Conservation (phyloP, 352 stramenopile genomes). For the Globisporangium canariense region DNA sequence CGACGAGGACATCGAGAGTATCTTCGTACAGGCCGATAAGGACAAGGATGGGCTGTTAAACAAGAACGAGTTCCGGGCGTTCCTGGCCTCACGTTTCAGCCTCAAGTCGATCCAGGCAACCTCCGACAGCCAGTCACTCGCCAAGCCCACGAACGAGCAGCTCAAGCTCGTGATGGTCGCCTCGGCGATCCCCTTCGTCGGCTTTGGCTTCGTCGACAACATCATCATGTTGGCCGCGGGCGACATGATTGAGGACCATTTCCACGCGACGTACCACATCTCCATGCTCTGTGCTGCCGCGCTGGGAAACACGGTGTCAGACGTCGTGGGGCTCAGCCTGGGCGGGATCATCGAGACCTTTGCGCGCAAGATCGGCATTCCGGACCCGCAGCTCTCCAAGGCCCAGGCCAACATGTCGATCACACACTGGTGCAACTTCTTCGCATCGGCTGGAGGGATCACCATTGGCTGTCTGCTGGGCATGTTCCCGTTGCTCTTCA, state of each 20-base stretch:
- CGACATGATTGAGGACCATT: conserved; percentile 93
- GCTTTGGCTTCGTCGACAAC: conserved; percentile 86
- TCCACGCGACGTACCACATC: conserved; percentile 93
- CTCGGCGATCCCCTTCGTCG: conserved; percentile 78
- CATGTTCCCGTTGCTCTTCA: conserved; percentile 90
- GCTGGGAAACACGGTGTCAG: conserved; percentile 93
- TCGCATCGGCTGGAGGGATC: conserved; percentile 80
- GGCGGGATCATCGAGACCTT: conserved; percentile 89
- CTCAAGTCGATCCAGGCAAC: conserved; percentile 42
- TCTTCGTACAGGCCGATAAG: conserved; percentile 68
- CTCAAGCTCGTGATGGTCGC: conserved; percentile 76
- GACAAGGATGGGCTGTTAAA: conserved; percentile 64
- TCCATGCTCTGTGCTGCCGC: conserved; percentile 94
- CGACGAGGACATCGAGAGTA: conserved; percentile 61
- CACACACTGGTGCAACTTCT: conserved; percentile 73
- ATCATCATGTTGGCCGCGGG: conserved; percentile 87
- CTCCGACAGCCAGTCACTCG: conserved; percentile 29
- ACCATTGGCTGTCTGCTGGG: conserved; percentile 86
- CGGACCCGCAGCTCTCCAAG: conserved; percentile 70
- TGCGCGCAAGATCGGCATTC: conserved; percentile 60
- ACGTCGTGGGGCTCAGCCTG: conserved; percentile 92
- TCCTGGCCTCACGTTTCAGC: conserved; percentile 65
- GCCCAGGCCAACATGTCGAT: conserved; percentile 73
- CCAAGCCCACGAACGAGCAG: conserved; percentile 54
- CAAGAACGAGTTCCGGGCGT: conserved; percentile 60